A percentile compares a stretch with the other conserved stretches of the same genome.
Conservation (phyloP, 208 protist species). For the Trypanosoma theileri region DNA sequence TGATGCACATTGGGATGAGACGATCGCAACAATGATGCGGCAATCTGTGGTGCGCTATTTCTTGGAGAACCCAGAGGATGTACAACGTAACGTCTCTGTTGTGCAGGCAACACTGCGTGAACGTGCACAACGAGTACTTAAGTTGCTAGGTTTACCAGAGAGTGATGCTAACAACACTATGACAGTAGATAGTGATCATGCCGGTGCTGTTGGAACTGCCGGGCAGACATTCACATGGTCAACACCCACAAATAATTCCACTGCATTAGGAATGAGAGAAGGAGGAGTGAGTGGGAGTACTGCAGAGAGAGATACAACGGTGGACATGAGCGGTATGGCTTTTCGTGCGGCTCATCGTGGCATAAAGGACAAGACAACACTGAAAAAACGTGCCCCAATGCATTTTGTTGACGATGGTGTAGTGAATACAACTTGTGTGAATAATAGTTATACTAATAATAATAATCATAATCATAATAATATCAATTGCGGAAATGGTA, state of each 20-base stretch:
- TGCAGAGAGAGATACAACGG: neutral
- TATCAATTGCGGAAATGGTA: neutral
- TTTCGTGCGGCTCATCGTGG: neutral
- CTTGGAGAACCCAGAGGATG: slow-evolving; percentile 39
- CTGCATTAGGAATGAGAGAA: slow-evolving; percentile 4
- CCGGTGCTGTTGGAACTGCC: neutral
- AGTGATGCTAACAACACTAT: neutral
- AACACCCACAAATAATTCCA: neutral
- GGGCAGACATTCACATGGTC: no score
- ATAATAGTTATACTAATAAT: neutral
- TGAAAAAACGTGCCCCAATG: slow-evolving; percentile 32
- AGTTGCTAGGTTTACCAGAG: slow-evolving; percentile 31
- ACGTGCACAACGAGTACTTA: slow-evolving; percentile 36
- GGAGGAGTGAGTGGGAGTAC: slow-evolving; percentile 5
- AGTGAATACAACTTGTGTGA: neutral
- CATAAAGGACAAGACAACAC: slow-evolving; percentile 17
- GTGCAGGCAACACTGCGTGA: slow-evolving; percentile 53
- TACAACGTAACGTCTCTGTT: slow-evolving; percentile 40
- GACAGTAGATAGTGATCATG: neutral
- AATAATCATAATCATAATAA: neutral
- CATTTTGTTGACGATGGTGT: neutral
- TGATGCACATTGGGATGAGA: slow-evolving; percentile 7
- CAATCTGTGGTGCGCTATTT: slow-evolving; percentile 31
- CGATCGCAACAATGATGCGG: slow-evolving; percentile 13
- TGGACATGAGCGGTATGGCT: slow-evolving; percentile 23